Conservation (phyloP, 2,329 filamentous ascomycete species). For the Exophiala aquamarina region DNA sequence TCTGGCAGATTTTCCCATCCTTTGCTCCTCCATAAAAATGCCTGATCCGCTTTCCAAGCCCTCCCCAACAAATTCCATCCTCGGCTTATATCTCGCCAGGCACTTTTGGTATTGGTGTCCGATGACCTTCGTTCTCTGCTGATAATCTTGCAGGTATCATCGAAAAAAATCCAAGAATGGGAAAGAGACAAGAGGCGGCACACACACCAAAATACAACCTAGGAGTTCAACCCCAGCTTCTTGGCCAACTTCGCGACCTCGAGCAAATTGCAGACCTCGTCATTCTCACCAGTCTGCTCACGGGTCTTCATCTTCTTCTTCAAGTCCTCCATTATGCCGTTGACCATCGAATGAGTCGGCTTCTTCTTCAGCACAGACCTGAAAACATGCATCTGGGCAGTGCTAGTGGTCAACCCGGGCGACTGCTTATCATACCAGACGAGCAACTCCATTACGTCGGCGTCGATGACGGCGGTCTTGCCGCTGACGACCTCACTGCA, state of each 20-base stretch:
- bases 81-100: too few species aligned
- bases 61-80: too few species aligned
- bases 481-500: constrained; percentile 17
- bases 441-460: constrained; percentile 19
- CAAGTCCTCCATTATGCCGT: constrained; percentile 7
- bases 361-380: constrained; percentile 10
- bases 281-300: not conserved
- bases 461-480: constrained; percentile 20
- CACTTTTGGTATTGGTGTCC: too few species aligned
- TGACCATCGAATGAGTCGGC: constrained; percentile 15
- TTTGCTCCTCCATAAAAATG: too few species aligned
- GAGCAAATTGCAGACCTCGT: constrained; percentile 11
- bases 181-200: too few species aligned
- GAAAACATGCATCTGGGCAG: constrained; percentile 12
- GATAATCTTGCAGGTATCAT: too few species aligned
- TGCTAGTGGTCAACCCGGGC: constrained; percentile 1
- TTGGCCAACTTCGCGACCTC: constrained; percentile 19
- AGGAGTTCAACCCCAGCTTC: constrained; percentile 11
- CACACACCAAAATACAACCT: too few species aligned
- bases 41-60: too few species aligned
- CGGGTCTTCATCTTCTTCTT: constrained; percentile 1
- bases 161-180: too few species aligned
- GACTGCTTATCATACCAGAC: constrained; percentile 21
- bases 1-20: too few species aligned
- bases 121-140: too few species aligned